These are phyloP conservation scores for Ogataea populi-albae DNA, from an alignment of 805 yeast genomes.

Conservation along the genomic window DNA sequence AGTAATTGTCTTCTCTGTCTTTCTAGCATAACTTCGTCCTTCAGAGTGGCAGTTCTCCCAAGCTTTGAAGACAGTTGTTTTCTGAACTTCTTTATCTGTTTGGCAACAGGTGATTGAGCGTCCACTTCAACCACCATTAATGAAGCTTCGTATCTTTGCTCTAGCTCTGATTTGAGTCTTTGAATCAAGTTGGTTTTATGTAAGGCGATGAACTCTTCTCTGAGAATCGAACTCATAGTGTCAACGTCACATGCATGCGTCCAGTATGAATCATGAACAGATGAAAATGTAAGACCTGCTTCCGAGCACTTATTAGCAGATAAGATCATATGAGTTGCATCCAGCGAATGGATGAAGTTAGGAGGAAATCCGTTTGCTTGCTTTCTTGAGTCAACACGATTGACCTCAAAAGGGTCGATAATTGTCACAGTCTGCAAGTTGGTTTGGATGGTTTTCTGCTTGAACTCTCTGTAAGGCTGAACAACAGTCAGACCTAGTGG, in stretches of 20 bases:
- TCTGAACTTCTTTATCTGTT: conserved; percentile 48
- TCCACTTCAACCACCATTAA: conserved; percentile 59
- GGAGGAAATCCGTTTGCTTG: conserved; percentile 96
- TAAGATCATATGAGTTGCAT: conserved; percentile 94
- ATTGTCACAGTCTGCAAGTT: conserved; percentile 85
- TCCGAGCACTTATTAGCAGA: conserved; percentile 78
- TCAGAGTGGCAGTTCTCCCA: conserved; percentile 56
- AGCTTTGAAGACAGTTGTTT: conserved; percentile 44
- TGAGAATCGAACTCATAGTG: conserved; percentile 61
- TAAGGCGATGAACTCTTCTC: conserved; percentile 76
- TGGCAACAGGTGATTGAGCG: conserved; percentile 48
- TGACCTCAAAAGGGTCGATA: conserved; percentile 80
- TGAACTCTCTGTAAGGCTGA: conserved; percentile 83
- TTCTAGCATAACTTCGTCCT: conserved; percentile 75
- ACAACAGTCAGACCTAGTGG: conserved; percentile 95
- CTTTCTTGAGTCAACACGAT: conserved; percentile 81
- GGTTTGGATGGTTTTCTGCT: conserved; percentile 67
- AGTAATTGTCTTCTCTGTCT: conserved; percentile 55
- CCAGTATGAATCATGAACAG: conserved; percentile 98
- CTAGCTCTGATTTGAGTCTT: conserved; percentile 73
- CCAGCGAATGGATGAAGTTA: conserved; percentile 89
- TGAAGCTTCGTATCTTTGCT: conserved; percentile 70
- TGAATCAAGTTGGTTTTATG: conserved; percentile 73
- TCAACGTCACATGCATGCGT: conserved; percentile 88
- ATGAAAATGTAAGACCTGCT: conserved; percentile 69